Base-by-base conservation (phyloP, 495 filamentous ascomycete species). In the Penicilliopsis zonata region DNA sequence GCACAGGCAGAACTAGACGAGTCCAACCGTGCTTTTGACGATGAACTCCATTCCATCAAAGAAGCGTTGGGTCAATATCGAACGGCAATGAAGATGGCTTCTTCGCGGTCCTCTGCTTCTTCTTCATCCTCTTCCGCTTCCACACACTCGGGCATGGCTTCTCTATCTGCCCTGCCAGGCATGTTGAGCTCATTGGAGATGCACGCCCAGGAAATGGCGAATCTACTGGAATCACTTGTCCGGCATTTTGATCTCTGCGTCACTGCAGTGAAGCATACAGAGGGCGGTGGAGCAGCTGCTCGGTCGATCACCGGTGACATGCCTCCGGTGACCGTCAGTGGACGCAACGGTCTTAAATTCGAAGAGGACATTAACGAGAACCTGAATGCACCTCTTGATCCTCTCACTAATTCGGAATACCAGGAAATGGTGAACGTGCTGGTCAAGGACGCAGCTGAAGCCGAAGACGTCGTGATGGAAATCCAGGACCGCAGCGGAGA, bases 171-270 rank as follows among this genome's bases (percentile, higher is more conserved):
- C 1, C 69, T 90, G 30, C 71, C 79, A 12, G 54, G 67, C 7
- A 72, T 85, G 39, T 72, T 95, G 29, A 70, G 74, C 28, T 65
- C 69, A 4, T 67, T 95, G 20, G 78, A 94, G 44, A 66, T 66
- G 31, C 76, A 86, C 38, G 87, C 90, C 0, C 75, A 78, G 41
- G 78, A 77, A 39, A 90, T 94, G 80, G 90, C 86, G 18, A 61
- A 72, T 31, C 63, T 82, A 13, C 67, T 98, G 1, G 74, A 88
- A 41, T 81, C 79, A 2, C 65, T 98, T 13, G 86, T 84, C n/a
- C 65, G 66, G 9, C 92, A 98, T 56, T 96, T 93, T 44, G 90
- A 98, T 54, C 75, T 92, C 34, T 98, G 90, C 47, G 84, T 90
- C 13, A 86, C 76, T 3, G 92, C 92, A 0, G 77, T 96, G 18